Evolutionary conservation across 371 early-diverging fungal species (phyloP).

Genomic region (Gilbertella persicaria): DNA sequence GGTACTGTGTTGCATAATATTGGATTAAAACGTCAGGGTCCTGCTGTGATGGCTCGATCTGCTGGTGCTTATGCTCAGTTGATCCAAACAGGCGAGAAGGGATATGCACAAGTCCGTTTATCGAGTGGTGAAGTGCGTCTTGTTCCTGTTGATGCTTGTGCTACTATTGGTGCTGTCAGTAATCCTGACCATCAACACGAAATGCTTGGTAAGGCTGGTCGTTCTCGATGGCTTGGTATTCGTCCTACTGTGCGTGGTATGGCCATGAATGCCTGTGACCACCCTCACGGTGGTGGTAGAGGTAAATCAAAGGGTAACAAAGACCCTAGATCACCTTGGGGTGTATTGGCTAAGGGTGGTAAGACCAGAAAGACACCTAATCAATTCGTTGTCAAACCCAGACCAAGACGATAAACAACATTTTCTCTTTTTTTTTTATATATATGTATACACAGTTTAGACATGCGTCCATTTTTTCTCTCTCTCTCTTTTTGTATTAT

Average conservation of each 20-base stretch:
- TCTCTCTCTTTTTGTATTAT: conserved; percentile 9
- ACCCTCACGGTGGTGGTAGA: conserved; percentile 99
- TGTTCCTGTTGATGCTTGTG: conserved; percentile 87
- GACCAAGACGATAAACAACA: conserved; percentile 65
- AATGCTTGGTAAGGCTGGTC: conserved; percentile 92
- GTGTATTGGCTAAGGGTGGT: conserved; percentile 94
- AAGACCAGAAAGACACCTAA: conserved; percentile 83
- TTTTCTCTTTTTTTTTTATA: background rate
- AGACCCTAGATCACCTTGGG: conserved; percentile 93
- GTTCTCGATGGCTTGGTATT: conserved; percentile 80
- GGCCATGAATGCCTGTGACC: conserved; percentile 99
- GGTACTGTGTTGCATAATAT: conserved; percentile 92
- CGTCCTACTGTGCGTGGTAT: conserved; percentile 98
- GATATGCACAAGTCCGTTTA: conserved; percentile 88
- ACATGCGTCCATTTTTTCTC: conserved; percentile 6
- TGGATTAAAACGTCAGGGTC: conserved; percentile 78
- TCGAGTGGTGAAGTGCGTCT: conserved; percentile 88
- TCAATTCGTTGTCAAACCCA: conserved; percentile 77
- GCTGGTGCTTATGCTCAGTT: conserved; percentile 93
- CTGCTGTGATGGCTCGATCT: conserved; percentile 83
- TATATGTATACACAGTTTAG: background rate
- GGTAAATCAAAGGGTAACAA: conserved; percentile 94
- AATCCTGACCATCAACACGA: conserved; percentile 92
- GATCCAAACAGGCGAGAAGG: conserved; percentile 75
- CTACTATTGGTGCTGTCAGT: conserved; percentile 92